phyloP scores from a whole-genome alignment of 208 protist species.

The Paratrypanosoma confusum region DNA sequence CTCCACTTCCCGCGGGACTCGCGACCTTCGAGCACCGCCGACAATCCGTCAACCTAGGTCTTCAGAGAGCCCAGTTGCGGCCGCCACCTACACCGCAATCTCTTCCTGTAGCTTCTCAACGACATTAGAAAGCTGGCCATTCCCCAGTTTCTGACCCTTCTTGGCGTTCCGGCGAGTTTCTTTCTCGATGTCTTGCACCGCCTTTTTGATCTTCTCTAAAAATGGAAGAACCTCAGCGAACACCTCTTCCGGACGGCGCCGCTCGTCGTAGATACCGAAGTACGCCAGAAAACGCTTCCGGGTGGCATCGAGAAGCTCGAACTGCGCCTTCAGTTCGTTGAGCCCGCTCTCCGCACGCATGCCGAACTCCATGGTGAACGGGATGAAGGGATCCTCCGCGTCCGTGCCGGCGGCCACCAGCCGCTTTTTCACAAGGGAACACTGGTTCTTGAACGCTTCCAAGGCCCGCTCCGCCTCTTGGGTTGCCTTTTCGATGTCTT shows the following conservation, averaged over 20 bases:
- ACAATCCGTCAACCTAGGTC: no score
- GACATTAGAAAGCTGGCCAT: conserved; percentile 14
- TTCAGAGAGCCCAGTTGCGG: no score
- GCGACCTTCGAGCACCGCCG: no score
- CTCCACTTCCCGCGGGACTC: no score
- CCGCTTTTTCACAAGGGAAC: conserved; percentile 16
- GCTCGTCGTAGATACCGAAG: conserved; percentile 11
- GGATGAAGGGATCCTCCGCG: conserved; percentile 23
- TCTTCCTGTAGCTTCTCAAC: conserved; percentile 16
- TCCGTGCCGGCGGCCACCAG: conserved; percentile 15
- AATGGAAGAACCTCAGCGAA: conserved; percentile 20
- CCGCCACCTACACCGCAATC: conserved; percentile 4
- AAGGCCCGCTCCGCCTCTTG: conserved; percentile 16
- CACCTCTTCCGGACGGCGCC: conserved; percentile 14
- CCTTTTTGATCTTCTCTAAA: conserved; percentile 11
- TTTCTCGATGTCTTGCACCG: conserved; percentile 10
- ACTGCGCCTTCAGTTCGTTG: conserved; percentile 12
- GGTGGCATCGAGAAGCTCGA: conserved; percentile 7
- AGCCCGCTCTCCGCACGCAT: conserved; percentile 8
- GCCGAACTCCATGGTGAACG: conserved; percentile 15
- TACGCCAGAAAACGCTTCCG: conserved; percentile 8
- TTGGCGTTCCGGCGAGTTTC: conserved; percentile 12
- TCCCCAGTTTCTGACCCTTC: conserved; percentile 17
- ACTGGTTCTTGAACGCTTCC: conserved; percentile 15
- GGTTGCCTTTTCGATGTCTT: conserved; percentile 10